Evolutionary conservation across 345 rosid genomes (phyloP).

Genomic region (Pelargonium nanum): DNA sequence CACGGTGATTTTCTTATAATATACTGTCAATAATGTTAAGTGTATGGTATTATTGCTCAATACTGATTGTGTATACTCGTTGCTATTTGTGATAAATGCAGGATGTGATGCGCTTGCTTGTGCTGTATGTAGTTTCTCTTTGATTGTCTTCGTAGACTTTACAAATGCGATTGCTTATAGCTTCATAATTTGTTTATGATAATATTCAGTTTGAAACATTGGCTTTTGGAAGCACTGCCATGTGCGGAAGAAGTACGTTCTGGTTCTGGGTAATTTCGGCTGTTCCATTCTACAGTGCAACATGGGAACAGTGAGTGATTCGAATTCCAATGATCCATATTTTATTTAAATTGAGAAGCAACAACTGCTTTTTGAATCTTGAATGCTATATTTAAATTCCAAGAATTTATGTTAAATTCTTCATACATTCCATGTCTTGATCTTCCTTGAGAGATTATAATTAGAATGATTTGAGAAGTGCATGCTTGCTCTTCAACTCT

Average conservation of each 20-base stretch:
- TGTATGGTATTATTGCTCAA: not conserved
- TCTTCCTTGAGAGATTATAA: not conserved
- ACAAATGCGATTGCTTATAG: not conserved
- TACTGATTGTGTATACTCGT: not conserved
- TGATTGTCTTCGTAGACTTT: slow-evolving; percentile 1
- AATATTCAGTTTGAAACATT: slow-evolving; percentile 58
- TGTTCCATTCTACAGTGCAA: slow-evolving; percentile 82
- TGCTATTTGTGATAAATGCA: slow-evolving; percentile 22
- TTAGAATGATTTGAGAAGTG: not conserved
- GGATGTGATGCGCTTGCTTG: slow-evolving; percentile 99
- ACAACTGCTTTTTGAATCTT: not conserved
- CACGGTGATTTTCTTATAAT: slow-evolving; percentile 47
- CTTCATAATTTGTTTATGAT: slow-evolving; percentile 6
- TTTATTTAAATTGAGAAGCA: not conserved
- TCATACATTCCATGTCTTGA: not conserved
- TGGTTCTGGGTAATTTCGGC: slow-evolving; percentile 98
- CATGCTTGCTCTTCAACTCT: not conserved
- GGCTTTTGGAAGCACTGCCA: slow-evolving; percentile 92
- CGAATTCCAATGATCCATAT: slow-evolving; percentile 1
- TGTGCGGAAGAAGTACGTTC: slow-evolving; percentile 84
- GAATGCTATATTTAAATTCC: not conserved
- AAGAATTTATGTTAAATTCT: not conserved
- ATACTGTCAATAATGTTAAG: not conserved
- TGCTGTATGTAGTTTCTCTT: slow-evolving; percentile 53
- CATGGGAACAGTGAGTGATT: slow-evolving; percentile 87